Evolutionary conservation across 768 basidiomycete genomes (phyloP), one percentile per base, ranked within the genome.

Genomic region (Suillus cothurnatus): DNA sequence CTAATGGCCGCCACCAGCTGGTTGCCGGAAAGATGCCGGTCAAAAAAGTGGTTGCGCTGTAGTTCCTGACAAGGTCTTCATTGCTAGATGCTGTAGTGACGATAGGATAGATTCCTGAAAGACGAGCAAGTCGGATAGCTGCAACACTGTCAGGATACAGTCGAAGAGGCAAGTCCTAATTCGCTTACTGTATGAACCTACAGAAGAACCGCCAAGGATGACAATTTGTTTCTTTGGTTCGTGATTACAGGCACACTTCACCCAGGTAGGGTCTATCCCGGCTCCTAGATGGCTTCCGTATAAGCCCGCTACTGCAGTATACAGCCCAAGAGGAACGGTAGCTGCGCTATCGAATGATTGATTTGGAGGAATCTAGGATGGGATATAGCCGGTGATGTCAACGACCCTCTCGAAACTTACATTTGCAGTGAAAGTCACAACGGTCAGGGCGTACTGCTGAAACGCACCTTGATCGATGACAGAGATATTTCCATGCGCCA

Each of bases 151-250:
- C 26, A 26, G 61, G 15, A 21, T 45, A 38, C 2, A 36, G 32
- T 28, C 61, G 63, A 32, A 73, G 64, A 9, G 26, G 52, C 21
- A 31, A 66, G 43, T 41, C 6, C 19, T 15, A 45, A 57, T 68
- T 52, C 15, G 70, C 76, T 65, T 65, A 81, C 83, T 74, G 58
- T 76, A 81, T 74, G 79, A 79, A n/a, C 84, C 85, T 1, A 85
- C 82, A 23, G 81, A 82, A 11, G 78, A 72, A 4, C 85, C 85
- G n/a, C 84, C 84, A 36, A 83, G 68, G 64, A 85, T 77, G 50
- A 86, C 67, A n/a, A 85, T 78, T 1, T 83, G 79, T 15, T 76
- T 76, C 49, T 78, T 81, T 36, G 72, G 71, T 67, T 84, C 82
- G 47, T 79, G 81, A 3, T 74, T 80, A 45, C 66, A 67, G 28